These are phyloP conservation scores for Isabelozyma heimii DNA, from an alignment of 805 yeast species.

Conservation along the genomic window DNA sequence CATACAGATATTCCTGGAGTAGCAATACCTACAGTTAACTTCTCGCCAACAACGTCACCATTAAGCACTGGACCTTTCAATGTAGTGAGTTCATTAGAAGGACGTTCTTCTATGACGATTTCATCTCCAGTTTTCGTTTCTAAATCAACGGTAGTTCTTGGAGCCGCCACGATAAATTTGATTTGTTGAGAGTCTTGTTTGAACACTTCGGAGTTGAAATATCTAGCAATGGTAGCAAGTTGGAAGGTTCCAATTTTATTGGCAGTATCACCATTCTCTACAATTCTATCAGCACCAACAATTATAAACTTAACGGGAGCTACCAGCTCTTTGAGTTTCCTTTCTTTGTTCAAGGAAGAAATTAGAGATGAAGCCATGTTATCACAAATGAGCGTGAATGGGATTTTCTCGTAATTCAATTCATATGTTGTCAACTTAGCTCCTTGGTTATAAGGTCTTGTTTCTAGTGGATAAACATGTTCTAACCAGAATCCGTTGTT, in stretches of 20 bases:
- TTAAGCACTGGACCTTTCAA: conserved; percentile 55
- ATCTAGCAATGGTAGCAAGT: conserved; percentile 69
- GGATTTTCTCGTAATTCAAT: conserved; percentile 78
- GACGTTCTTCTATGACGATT: conserved; percentile 86
- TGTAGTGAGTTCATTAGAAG: conserved; percentile 71
- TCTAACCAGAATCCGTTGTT: conserved; percentile 48
- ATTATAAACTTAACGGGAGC: conserved; percentile 85
- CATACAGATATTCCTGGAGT: conserved; percentile 84
- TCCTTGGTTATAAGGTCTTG: conserved; percentile 97
- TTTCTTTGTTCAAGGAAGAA: conserved; percentile 30
- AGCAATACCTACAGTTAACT: conserved; percentile 68
- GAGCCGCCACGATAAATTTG: conserved; percentile 92
- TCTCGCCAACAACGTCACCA: conserved; percentile 29
- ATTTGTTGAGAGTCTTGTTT: conserved; percentile 28
- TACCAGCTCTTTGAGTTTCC: conserved; percentile 16
- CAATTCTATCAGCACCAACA: conserved; percentile 95
- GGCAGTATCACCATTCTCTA: conserved; percentile 91
- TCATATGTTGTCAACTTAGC: conserved; percentile 91
- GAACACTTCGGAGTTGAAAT: conserved; percentile 24
- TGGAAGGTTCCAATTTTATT: conserved; percentile 96
- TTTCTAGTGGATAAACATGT: conserved; percentile 85
- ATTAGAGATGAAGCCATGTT: conserved; percentile 85
- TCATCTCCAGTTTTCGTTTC: conserved; percentile 64
- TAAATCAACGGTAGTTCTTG: conserved; percentile 84
- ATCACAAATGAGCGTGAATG: conserved; percentile 86